Conservation (phyloP, 139 green algal species). For the Chlorella sp. region DNA sequence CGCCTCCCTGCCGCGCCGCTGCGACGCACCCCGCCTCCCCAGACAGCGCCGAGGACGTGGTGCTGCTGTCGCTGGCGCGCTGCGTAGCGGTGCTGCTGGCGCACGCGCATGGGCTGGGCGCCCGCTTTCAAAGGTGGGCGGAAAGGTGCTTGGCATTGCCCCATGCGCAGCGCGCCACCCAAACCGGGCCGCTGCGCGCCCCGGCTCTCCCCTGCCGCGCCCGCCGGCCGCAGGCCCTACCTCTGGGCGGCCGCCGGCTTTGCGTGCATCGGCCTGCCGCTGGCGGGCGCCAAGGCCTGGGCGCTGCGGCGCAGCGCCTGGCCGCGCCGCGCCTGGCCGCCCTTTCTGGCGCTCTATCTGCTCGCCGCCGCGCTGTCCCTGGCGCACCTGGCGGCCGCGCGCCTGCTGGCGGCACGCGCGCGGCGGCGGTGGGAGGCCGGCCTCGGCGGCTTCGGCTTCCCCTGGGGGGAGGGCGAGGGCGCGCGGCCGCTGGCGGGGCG, state of each 20-base stretch:
- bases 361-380: slow-evolving; percentile 45
- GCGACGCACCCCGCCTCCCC: no score
- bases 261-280: background rate
- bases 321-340: slow-evolving; percentile 52
- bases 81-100: slow-evolving; percentile 41
- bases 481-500: slow-evolving; percentile 17
- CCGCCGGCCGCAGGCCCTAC: slow-evolving; percentile 9
- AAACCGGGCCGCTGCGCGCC: background rate
- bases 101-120: slow-evolving; percentile 40
- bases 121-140: slow-evolving; percentile 42
- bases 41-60: slow-evolving; percentile 28
- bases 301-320: background rate
- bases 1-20: no score
- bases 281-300: slow-evolving; percentile 5
- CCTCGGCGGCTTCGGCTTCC: slow-evolving; percentile 55
- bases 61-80: slow-evolving; percentile 33
- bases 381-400: slow-evolving; percentile 36
- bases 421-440: slow-evolving; percentile 57
- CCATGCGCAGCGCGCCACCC: background rate
- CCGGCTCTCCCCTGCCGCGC: background rate
- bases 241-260: background rate
- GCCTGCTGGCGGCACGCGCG: slow-evolving; percentile 35
- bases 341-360: slow-evolving; percentile 58
- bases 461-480: slow-evolving; percentile 56
- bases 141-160: background rate